These are phyloP conservation scores for Silene uniflora DNA, from an alignment of 148 eudicot species.

Conservation along the genomic window DNA sequence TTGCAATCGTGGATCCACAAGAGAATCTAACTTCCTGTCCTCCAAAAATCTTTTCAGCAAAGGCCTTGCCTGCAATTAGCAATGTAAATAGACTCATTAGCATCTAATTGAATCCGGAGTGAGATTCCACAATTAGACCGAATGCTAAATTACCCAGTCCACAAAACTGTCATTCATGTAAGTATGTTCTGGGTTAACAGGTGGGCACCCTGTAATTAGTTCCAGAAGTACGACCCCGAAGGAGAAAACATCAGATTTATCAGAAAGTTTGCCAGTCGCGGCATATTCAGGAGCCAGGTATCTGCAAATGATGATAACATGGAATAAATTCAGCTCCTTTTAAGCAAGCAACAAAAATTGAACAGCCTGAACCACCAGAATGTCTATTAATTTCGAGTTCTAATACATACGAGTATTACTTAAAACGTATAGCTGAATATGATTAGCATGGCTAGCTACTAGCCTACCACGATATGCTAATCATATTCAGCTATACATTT, in stretches of 20 bases:
- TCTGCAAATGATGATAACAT: slow-evolving; percentile 32
- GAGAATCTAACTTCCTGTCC: slow-evolving; percentile 58
- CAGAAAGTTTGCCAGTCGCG: slow-evolving; percentile 81
- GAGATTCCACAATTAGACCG: not conserved
- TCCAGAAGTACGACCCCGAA: slow-evolving; percentile 85
- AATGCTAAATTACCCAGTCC: slow-evolving; percentile 63
- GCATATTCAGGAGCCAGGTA: slow-evolving; percentile 96
- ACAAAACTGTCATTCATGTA: slow-evolving; percentile 81
- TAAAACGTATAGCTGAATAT: too few relatives aligned
- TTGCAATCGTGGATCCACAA: slow-evolving; percentile 59
- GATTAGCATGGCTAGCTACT: too few relatives aligned
- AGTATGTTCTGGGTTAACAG: slow-evolving; percentile 52
- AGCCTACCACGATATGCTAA: too few relatives aligned
- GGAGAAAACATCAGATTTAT: slow-evolving; percentile 92
- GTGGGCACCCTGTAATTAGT: slow-evolving; percentile 80
- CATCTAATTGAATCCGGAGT: not conserved
- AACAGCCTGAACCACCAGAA: too few relatives aligned
- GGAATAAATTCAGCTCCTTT: not conserved
- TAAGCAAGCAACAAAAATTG: too few relatives aligned
- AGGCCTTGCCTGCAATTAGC: slow-evolving; percentile 72
- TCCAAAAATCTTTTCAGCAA: slow-evolving; percentile 72
- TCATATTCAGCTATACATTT: too few relatives aligned
- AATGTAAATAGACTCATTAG: not conserved
- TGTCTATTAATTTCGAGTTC: not conserved
- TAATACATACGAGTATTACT: too few relatives aligned